Base-by-base conservation (phyloP, 768 basidiomycete species). In the Steccherinum ochraceum region DNA sequence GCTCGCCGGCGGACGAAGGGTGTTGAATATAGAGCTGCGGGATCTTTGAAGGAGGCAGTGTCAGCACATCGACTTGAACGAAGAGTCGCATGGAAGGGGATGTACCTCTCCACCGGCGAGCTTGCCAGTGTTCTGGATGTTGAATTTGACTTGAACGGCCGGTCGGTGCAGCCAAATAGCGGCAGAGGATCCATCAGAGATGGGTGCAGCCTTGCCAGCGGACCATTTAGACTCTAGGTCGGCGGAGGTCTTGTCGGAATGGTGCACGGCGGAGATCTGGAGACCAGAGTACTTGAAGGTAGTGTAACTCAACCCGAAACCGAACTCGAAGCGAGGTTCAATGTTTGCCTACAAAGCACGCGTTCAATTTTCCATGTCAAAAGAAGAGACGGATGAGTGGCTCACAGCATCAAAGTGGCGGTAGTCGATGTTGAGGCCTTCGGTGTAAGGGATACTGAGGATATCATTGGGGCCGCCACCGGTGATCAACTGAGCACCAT, bases 241-340 rank as follows among this genome's bases (percentile, higher is more conserved):
- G 0, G 74, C 60, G 18, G 73, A 66, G 11, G 71, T 65, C 2
- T 65, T 68, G n/a, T 74, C 69, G 16, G 56, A 51, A 7, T 60
- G 48, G 2, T 46, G 40, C 3, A 86, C 64, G 49, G 71, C 69
- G 13, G 61, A 62, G 26, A 89, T 67, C 2, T 71, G 56, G 11
- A 93, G 69, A 25, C 76, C 69, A 40, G 74, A 79, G 64, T 91
- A 94, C 25, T 76, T 66, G 65, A 94, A 97, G 2, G 68, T 76
- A 35, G 93, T 86, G 70, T 96, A 97, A 50, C 83, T 87, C 61
- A 94, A 64, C 0, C 93, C 93, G 62, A 83, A 94, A 3, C 93
- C 93, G 64, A 97, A 97, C 61, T 90, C 89, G 60, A 81, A 92
- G 30, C 87, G 86, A 3, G 90, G 90, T 0, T 74, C 74, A 55